Evolutionary conservation across 345 rosid genomes (phyloP), one percentile per base, ranked within the genome.

Genomic region (Stellera chamaejasme): DNA sequence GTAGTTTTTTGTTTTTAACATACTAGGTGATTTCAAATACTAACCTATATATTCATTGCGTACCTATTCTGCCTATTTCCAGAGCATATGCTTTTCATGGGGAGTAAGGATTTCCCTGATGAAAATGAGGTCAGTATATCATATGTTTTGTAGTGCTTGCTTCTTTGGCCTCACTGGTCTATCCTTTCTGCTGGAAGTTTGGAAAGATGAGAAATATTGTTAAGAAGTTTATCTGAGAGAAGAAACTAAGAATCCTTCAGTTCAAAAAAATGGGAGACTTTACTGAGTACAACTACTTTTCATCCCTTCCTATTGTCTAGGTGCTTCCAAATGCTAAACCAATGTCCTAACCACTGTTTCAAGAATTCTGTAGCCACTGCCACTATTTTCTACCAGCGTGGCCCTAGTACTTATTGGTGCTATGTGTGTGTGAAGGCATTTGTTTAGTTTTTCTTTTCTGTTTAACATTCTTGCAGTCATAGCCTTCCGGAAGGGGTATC

Each of bases 51-150:
- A 15, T 44, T 52, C 19, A 27, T 63, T 61, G 47, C 45, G 63
- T 50, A 43, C n/a, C 13, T 36, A 5, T 6, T 65, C 39, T 56
- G 43, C 56, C 26, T 63, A 50, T 59, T 66, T 62, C 62, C 78
- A 89, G 97, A 93, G 61, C 99, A 93, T 82, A 93, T 93, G 99
- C 88, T 93, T n/a, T 93, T 89, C 80, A 89, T 93, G 97, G 97
- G 99, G 56, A 93, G 99, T 71, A 60, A 76, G 7, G 91, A 80
- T 45, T 93, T 86, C 72, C 96, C 97, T 3, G 96, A 93, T 55
- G 99, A 93, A 65, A 93, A 93, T 64, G 99, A 93, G 95, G 99
- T 93, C 36, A 63, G 82, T 71, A 55, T 43, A 14, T 27, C n/a
- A 5, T 50, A 13, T 60, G 13, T 39, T 68, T 63, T 61, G 39